Base-by-base conservation (phyloP, 2,329 filamentous ascomycete species). In the Microdochium trichocladiopsis region DNA sequence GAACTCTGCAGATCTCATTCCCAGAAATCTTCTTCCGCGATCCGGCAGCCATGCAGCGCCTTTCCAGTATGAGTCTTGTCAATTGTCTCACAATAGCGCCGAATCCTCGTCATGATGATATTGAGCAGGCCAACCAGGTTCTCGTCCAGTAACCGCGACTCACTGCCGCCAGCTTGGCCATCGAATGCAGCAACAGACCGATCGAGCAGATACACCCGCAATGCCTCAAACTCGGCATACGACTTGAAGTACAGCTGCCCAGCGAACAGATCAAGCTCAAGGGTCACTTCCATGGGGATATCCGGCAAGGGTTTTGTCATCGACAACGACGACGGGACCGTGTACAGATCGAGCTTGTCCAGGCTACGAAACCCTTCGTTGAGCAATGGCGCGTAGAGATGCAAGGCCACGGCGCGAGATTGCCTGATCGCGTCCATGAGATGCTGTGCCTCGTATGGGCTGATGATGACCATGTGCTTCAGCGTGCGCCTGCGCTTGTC, bases 191-290 rank as follows among this genome's bases (percentile, higher is more conserved):
- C n/a, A n/a, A n/a, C n/a, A n/a, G n/a, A n/a, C n/a, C n/a, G n/a
- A n/a, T n/a, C n/a, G n/a, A 45, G 18, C 16, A 45, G 41, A 23
- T 45, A 75, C 1, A 69, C 61, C 54, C 82, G 85, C 0, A 77
- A 60, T 1, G 68, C 61, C 0, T 62, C 56, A 55, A 89, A 90
- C 51, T 87, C 77, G 0, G 67, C 53, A 45, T 73, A 79, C 0
- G 71, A 74, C 0, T 61, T 63, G 10, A 89, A 69, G 57, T 89
- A 90, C 0, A 89, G 70, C 51, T 87, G 83, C 0, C 86, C 87
- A 0, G 87, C 72, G 52, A 90, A 89, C 0, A 90, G 66, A 43
- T 86, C 85, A 0, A 90, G 72, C 52, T 80, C 71, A 0, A 71
- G 65, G 0, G 68, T 63, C 0, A 79, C 59, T 1, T 50, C n/a